These are phyloP conservation scores for Triglochin maritima DNA, from an alignment of 106 monocot species.

Conservation along the genomic window DNA sequence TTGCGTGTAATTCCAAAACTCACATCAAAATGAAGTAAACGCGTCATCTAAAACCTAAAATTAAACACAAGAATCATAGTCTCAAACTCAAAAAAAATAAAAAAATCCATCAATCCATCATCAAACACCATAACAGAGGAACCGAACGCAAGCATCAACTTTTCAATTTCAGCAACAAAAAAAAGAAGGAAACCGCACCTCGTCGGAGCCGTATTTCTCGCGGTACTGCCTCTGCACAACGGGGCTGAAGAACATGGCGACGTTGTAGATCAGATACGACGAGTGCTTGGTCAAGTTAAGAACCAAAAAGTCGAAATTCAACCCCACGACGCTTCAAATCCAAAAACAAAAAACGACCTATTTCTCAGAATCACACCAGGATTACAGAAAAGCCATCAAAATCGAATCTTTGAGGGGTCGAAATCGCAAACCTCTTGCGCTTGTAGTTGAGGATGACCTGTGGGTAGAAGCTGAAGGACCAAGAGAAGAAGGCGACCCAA, in stretches of 20 bases:
- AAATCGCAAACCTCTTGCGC: constrained; percentile 58
- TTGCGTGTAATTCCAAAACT: too few species aligned
- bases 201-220: too few species aligned
- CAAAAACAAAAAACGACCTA: constrained; percentile 1
- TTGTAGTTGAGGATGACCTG: constrained; percentile 83
- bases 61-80: too few species aligned
- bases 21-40: too few species aligned
- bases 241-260: constrained; percentile 24
- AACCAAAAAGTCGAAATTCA: constrained; percentile 42
- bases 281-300: constrained; percentile 30
- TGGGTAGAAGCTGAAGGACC: constrained; percentile 96
- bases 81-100: too few species aligned
- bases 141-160: too few species aligned
- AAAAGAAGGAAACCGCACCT: too few species aligned
- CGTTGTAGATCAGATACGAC: constrained; percentile 31
- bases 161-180: too few species aligned
- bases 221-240: constrained; percentile 9
- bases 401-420: constrained; percentile 6
- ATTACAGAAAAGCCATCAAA: constrained; percentile 4
- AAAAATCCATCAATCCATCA: background rate
- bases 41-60: too few species aligned
- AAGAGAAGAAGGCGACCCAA: constrained; percentile 82
- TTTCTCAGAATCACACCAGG: background rate
- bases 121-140: too few species aligned
- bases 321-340: constrained; percentile 74